A percentile compares a stretch with the other conserved stretches of the same genome.
Conservation (phyloP, 75 land plant genomes). For the Chamaecyparis obtusa region DNA sequence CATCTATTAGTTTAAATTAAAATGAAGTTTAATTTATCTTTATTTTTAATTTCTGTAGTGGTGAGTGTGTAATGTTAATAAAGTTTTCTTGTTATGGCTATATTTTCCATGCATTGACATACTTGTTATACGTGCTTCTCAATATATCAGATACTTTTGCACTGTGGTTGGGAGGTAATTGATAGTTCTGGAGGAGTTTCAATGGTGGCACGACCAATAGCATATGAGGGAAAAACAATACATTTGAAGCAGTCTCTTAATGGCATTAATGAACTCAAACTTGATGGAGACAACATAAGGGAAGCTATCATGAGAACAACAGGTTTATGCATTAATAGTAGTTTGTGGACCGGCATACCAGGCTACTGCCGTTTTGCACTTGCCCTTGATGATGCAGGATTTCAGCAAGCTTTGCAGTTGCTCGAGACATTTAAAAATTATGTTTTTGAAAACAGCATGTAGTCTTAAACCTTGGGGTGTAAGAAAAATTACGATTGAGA, state of each 20-base stretch:
- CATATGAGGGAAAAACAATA: conserved; percentile 60
- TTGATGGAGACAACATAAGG: conserved; percentile 63
- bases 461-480: not conserved
- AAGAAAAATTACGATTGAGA: not conserved
- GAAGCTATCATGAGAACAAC: conserved; percentile 65
- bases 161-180: conserved; percentile 88
- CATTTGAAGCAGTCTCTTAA: conserved; percentile 16
- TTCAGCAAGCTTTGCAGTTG: conserved; percentile 54
- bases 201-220: conserved; percentile 79
- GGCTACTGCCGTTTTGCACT: conserved; percentile 82
- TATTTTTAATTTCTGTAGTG: not conserved
- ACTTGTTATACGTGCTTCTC: not conserved
- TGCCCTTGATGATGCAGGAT: conserved; percentile 60
- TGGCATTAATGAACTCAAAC: conserved; percentile 18
- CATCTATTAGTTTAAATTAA: not conserved
- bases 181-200: conserved; percentile 71
- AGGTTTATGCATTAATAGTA: conserved; percentile 79
- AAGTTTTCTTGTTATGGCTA: not conserved
- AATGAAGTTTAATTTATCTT: not conserved
- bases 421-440: conserved; percentile 49
- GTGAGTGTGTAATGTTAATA: not conserved
- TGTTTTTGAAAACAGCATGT: conserved; percentile 23
- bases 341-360: conserved; percentile 85
- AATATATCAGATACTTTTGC: conserved; percentile 54
- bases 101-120: not conserved